A percentile compares a stretch with the other conserved stretches of the same genome.
Evolutionary conservation across 2,329 filamentous ascomycete species (phyloP).

Genomic region (Penicillium concentricum): DNA sequence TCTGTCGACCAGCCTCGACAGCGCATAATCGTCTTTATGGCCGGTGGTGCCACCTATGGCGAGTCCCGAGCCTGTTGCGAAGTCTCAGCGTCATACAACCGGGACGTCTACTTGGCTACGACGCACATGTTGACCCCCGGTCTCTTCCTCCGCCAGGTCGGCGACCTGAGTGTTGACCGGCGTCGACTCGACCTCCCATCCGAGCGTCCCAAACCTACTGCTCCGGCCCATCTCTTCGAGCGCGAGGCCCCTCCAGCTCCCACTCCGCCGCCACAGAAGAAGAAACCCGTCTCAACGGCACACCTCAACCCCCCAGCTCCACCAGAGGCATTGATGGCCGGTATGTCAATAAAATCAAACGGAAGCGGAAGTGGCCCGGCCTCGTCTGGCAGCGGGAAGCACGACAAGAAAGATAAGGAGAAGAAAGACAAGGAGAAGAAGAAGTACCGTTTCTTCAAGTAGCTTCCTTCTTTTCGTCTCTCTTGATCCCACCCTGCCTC

Average conservation of each 20-base stretch:
- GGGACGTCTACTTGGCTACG: conserved; percentile 84
- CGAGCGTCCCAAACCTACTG: conserved; percentile 75
- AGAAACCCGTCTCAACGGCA: conserved; percentile 21
- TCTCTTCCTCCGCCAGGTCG: conserved; percentile 78
- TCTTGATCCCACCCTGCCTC: background rate
- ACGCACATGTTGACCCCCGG: conserved; percentile 89
- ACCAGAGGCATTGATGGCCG: conserved; percentile 35
- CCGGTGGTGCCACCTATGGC: conserved; percentile 90
- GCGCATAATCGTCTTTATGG: conserved; percentile 89
- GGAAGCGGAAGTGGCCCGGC: conserved; percentile 26
- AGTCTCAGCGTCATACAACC: conserved; percentile 66
- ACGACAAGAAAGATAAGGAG: conserved; percentile 46
- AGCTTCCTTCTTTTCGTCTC: conserved; percentile 1
- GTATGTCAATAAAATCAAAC: conserved; percentile 38
- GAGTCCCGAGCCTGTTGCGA: conserved; percentile 90
- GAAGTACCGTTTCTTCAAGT: conserved; percentile 57
- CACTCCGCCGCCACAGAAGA: conserved; percentile 25
- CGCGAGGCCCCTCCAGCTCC: conserved; percentile 60
- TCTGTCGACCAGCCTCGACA: conserved; percentile 78
- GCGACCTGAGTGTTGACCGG: conserved; percentile 73
- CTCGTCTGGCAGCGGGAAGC: conserved; percentile 22
- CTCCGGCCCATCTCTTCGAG: conserved; percentile 84
- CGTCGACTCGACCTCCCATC: conserved; percentile 75
- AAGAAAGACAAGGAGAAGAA: conserved; percentile 56
- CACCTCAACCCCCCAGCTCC: conserved; percentile 29